Conservation (phyloP, 495 filamentous ascomycete genomes). For the Neurospora tetrasperma region DNA sequence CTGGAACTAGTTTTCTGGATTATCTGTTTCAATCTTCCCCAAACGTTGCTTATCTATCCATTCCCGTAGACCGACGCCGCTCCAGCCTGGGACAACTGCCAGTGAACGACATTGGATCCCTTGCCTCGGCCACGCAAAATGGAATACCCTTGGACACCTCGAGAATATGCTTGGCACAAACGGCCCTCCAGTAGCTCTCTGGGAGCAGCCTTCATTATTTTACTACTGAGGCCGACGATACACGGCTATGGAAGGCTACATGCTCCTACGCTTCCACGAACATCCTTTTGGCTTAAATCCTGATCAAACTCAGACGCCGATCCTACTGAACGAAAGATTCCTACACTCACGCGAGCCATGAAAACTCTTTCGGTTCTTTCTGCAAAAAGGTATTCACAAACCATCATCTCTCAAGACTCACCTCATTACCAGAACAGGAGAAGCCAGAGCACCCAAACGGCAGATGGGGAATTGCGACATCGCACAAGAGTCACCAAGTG, state of each 20-base stretch:
- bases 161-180: too few species aligned
- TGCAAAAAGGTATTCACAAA: not conserved
- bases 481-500: not conserved
- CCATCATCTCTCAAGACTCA: not conserved
- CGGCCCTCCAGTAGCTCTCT: too few species aligned
- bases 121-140: not conserved
- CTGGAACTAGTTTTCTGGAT: not conserved
- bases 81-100: not conserved
- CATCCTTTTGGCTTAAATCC: not conserved
- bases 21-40: fast-evolving
- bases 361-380: not conserved
- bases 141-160: not conserved
- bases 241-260: not conserved
- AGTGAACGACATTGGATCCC: not conserved
- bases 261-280: not conserved
- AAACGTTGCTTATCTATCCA: fast-evolving
- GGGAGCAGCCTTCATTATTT: too few species aligned
- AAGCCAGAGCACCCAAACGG: not conserved
- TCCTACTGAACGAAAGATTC: not conserved
- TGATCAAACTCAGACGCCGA: not conserved
- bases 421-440: not conserved
- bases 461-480: not conserved
- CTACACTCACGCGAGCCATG: not conserved
- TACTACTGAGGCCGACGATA: too few species aligned
- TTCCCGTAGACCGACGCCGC: too few species aligned